Evolutionary conservation across 2,329 filamentous ascomycete genomes (phyloP).

Genomic region (Septoria petroselini): DNA sequence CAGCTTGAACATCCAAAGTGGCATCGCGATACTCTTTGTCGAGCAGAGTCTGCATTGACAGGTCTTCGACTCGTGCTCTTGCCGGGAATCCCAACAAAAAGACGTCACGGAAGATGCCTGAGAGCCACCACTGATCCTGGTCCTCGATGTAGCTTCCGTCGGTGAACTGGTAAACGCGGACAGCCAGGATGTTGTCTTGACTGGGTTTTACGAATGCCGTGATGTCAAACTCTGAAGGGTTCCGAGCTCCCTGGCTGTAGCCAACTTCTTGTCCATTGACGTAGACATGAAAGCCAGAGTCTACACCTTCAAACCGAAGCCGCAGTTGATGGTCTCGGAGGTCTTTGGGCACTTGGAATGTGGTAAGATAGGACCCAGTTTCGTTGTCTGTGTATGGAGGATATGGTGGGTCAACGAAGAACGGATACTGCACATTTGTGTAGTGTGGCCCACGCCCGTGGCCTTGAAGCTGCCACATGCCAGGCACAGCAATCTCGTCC

Average conservation of each 20-base stretch:
- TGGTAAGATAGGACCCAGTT: slow-evolving; percentile 60
- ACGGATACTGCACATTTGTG: slow-evolving; percentile 65
- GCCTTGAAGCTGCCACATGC: slow-evolving; percentile 67
- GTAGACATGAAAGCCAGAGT: slow-evolving; percentile 68
- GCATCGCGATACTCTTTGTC: slow-evolving; percentile 53
- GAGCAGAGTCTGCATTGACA: slow-evolving; percentile 55
- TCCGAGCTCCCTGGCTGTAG: slow-evolving; percentile 66
- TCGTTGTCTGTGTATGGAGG: slow-evolving; percentile 60
- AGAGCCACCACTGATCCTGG: slow-evolving; percentile 33
- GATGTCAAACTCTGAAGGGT: slow-evolving; percentile 68
- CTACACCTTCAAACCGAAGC: slow-evolving; percentile 68
- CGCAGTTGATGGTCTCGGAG: slow-evolving; percentile 55
- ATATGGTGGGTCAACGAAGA: slow-evolving; percentile 57
- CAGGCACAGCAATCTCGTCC: slow-evolving; percentile 53
- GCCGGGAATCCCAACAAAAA: slow-evolving; percentile 57
- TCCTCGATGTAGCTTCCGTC: slow-evolving; percentile 69
- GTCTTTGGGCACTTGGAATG: slow-evolving; percentile 52
- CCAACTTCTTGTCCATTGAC: slow-evolving; percentile 63
- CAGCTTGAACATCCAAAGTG: slow-evolving; percentile 40
- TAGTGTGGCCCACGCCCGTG: slow-evolving; percentile 63
- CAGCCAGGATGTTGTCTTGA: slow-evolving; percentile 55
- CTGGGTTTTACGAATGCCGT: slow-evolving; percentile 49
- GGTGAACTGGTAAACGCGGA: slow-evolving; percentile 68
- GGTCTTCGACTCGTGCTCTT: slow-evolving; percentile 54
- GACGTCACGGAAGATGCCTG: slow-evolving; percentile 64